Evolutionary conservation across 2,329 filamentous ascomycete species (phyloP).

Genomic region (Tolypocladium inflatum): DNA sequence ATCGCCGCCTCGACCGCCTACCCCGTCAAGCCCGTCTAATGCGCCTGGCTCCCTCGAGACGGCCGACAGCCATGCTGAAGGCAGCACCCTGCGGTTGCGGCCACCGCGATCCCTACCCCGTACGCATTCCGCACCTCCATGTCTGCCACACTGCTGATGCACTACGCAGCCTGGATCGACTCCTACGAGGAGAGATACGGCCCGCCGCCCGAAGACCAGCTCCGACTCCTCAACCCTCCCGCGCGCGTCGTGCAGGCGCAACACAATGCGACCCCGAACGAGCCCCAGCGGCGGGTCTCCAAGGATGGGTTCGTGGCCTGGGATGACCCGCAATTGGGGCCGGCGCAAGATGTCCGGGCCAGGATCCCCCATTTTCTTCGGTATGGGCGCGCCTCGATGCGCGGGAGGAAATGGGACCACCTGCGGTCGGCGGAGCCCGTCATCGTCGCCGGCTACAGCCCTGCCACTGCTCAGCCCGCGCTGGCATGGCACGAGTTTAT

Average conservation of each 20-base stretch:
- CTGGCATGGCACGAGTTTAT: constrained; percentile 44
- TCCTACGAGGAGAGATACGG: constrained; percentile 35
- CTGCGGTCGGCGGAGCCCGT: constrained; percentile 49
- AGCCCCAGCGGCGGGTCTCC: constrained; percentile 32
- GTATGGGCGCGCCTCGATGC: constrained; percentile 34
- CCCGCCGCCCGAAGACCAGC: constrained; percentile 25
- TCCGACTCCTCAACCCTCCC: constrained; percentile 28
- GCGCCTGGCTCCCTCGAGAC: constrained; percentile 4
- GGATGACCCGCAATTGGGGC: constrained; percentile 26
- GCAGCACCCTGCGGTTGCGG: constrained; percentile 10
- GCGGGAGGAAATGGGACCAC: constrained; percentile 50
- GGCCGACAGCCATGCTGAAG: constrained; percentile 6
- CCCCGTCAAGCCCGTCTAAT: constrained; percentile 6
- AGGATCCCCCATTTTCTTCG: constrained; percentile 37
- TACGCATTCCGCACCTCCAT: constrained; percentile 6
- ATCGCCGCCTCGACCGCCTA: constrained; percentile 5
- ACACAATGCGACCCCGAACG: constrained; percentile 31
- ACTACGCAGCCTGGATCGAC: constrained; percentile 37
- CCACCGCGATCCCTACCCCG: constrained; percentile 20
- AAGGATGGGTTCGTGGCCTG: constrained; percentile 37
- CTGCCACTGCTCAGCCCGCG: constrained; percentile 28
- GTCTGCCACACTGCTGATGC: constrained; percentile 5
- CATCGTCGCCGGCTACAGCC: constrained; percentile 41
- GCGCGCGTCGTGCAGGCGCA: constrained; percentile 27
- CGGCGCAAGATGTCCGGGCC: constrained; percentile 20